Evolutionary conservation across 2,329 filamentous ascomycete genomes (phyloP), one percentile per base, ranked within the genome.

Genomic region (Aspergillus udagawae): DNA sequence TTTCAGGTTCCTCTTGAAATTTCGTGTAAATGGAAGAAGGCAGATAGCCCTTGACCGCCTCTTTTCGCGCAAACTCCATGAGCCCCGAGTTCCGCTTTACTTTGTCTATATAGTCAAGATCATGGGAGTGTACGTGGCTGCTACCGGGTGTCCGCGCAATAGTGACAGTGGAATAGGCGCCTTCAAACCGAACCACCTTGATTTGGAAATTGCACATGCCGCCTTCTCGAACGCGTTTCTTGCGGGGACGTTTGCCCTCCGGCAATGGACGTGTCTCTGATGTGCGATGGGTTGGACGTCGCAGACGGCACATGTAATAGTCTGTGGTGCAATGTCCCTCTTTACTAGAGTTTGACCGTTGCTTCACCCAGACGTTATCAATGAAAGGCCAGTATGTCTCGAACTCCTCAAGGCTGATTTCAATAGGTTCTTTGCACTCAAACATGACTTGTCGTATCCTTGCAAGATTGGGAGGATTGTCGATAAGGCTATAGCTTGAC

Each of bases 291-390:
- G 70, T 75, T 38, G 71, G 68, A 44, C 74, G 70, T 55, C 77
- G 74, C 53, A 80, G 61, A 49, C 78, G 73, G 61, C 78, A 80
- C 68, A 76, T 77, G 56, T 79, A 80, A 60, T 79, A 79, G 49
- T 80, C 78, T 3, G 77, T 77, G 3, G 69, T 75, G 53, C 70
- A 73, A 48, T 73, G 72, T 3, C 75, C 75, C 58, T 73, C 74
- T 60, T 74, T 75, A 61, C 72, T 76, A 7, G 73, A 66, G 57
- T 75, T 73, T 17, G 70, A 72, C 57, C 77, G 72, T 60, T 79
- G 75, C 53, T 78, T 78, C 10, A 79, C 76, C 77, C 77, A 80
- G n/a, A 79, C 74, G 60, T 80, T 80, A 61, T 80, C 78, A 51
- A 80, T 75, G 52, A 77, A 80, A 6, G 77, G 77, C 73, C 77